phyloP scores from a whole-genome alignment of 768 basidiomycete genomes.

The Tylopilus rubrobrunneus region DNA sequence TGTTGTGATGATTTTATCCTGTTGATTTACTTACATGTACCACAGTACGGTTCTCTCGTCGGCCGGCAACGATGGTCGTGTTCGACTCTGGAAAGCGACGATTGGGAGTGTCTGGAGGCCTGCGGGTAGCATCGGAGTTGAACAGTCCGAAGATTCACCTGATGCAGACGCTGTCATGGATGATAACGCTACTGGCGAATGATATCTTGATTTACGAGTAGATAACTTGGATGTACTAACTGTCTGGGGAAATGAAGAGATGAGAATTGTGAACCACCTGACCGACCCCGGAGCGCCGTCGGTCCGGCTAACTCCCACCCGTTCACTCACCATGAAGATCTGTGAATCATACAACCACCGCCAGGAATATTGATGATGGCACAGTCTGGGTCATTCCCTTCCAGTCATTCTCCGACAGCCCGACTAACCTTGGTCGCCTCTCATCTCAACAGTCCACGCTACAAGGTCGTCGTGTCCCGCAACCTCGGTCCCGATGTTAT shows the following conservation, averaged over 20 bases:
- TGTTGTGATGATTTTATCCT: neutral
- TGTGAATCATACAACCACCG: neutral
- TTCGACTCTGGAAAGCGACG: constrained; percentile 83
- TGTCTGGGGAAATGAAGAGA: neutral
- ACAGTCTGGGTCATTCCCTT: constrained; percentile 25
- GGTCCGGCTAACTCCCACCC: neutral
- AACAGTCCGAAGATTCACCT: constrained; percentile 56
- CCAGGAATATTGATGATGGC: constrained; percentile 15
- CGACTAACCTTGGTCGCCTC: constrained; percentile 27
- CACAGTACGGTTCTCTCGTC: constrained; percentile 76
- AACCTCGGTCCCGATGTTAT: constrained; percentile 63
- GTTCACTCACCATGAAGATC: no score
- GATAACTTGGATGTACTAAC: neutral
- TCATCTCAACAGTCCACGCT: constrained; percentile 21
- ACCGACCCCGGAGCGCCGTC: neutral
- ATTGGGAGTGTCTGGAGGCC: constrained; percentile 81
- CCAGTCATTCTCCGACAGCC: constrained; percentile 1
- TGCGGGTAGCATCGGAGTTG: constrained; percentile 78
- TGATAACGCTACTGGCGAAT: constrained; percentile 36
- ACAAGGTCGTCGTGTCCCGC: constrained; percentile 55
- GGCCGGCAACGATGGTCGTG: constrained; percentile 77
- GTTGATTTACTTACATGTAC: neutral
- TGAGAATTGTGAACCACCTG: neutral
- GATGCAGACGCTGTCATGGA: constrained; percentile 45
- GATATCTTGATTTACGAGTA: constrained; percentile 1